Conservation (phyloP, 1,284 basidiomycete species). For the Sanguinoderma infundibulare region DNA sequence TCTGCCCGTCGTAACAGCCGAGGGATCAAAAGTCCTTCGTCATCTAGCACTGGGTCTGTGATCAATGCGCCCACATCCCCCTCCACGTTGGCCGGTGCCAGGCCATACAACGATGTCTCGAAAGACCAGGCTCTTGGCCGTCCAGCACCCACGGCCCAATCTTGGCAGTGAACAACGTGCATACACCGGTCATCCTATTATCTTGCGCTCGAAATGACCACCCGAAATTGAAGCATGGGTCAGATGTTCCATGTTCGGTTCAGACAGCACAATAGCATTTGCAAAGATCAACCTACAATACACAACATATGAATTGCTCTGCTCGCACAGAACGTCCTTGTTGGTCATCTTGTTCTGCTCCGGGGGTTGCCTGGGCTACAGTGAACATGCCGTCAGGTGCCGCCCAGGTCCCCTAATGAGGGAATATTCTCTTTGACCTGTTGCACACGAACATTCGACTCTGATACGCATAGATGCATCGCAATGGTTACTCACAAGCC, state of each 20-base stretch:
- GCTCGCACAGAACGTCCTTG: conserved; percentile 59
- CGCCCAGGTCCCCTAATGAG: conserved; percentile 70
- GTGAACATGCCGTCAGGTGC: conserved; percentile 36
- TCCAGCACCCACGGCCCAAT: too few relatives aligned
- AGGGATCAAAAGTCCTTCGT: neutral
- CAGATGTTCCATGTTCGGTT: too few relatives aligned
- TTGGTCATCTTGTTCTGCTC: conserved; percentile 29
- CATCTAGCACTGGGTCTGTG: neutral
- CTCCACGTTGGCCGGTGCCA: too few relatives aligned
- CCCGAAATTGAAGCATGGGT: too few relatives aligned
- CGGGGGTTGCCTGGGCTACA: neutral
- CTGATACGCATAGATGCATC: conserved; percentile 15
- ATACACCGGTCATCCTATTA: too few relatives aligned
- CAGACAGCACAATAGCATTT: too few relatives aligned
- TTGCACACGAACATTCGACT: neutral
- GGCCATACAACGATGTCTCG: too few relatives aligned
- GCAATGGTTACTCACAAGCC: conserved; percentile 61
- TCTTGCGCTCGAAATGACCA: too few relatives aligned
- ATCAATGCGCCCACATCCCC: too few relatives aligned
- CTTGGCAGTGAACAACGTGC: too few relatives aligned
- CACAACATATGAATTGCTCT: conserved; percentile 47
- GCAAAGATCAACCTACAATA: neutral
- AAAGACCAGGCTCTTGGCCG: too few relatives aligned
- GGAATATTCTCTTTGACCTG: conserved; percentile 79
- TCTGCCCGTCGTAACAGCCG: neutral